phyloP scores from a whole-genome alignment of 805 yeast species.

The Suhomyces sp. region DNA sequence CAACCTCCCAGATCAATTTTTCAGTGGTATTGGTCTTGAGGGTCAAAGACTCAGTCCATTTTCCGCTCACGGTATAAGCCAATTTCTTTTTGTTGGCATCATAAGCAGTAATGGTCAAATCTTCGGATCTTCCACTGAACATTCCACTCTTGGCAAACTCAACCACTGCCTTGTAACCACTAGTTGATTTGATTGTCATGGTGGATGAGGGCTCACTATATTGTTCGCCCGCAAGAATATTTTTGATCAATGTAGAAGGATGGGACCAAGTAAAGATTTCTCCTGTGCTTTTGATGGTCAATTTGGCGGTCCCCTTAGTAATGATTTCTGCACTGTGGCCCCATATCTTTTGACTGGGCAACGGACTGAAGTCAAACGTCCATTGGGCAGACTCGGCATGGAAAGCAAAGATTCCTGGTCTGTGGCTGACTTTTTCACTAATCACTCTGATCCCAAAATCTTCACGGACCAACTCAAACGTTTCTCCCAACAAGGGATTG shows the following conservation, averaged over 20 bases:
- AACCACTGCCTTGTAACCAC: slow-evolving; percentile 66
- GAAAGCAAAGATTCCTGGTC: slow-evolving; percentile 82
- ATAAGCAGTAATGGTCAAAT: slow-evolving; percentile 44
- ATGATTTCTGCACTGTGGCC: slow-evolving; percentile 86
- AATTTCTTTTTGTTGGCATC: slow-evolving; percentile 34
- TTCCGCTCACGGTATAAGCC: slow-evolving; percentile 56
- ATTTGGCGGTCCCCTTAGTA: slow-evolving; percentile 65
- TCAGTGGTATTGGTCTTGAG: slow-evolving; percentile 42
- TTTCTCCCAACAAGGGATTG: slow-evolving; percentile 91
- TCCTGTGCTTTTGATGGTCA: slow-evolving; percentile 57
- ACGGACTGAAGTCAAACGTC: slow-evolving; percentile 61
- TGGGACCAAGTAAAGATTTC: slow-evolving; percentile 79
- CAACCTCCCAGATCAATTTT: slow-evolving; percentile 65
- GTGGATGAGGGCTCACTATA: slow-evolving; percentile 82
- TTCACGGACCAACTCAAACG: slow-evolving; percentile 84
- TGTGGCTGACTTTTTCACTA: slow-evolving; percentile 83
- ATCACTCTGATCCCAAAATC: slow-evolving; percentile 72
- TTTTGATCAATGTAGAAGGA: slow-evolving; percentile 80
- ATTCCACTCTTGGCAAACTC: slow-evolving; percentile 80
- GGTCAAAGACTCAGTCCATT: slow-evolving; percentile 74
- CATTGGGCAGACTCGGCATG: slow-evolving; percentile 71
- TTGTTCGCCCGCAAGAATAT: slow-evolving; percentile 91
- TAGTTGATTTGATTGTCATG: slow-evolving; percentile 62
- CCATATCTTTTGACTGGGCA: slow-evolving; percentile 89
- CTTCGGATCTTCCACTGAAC: slow-evolving; percentile 82